Conservation (phyloP, 129 eudicot species). For the Rutidosis leptorrhynchoides region DNA sequence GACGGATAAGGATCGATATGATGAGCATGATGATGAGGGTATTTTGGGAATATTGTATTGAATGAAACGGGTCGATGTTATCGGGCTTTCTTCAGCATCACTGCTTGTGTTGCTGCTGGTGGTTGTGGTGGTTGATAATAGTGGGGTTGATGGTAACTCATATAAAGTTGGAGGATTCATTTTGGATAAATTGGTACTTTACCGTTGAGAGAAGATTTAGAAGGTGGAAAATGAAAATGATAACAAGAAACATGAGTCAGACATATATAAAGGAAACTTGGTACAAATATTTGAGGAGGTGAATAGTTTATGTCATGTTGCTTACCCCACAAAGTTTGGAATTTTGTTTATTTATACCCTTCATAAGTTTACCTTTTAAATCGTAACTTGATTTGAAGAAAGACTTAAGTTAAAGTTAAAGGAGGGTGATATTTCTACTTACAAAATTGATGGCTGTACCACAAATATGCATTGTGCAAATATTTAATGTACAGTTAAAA, state of each 20-base stretch:
- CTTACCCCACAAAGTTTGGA: constrained; percentile 15
- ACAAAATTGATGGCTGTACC: too few species aligned
- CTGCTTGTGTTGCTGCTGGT: constrained; percentile 26
- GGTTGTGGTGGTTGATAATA: constrained; percentile 33
- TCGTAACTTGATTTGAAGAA: background rate
- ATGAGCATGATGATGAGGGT: constrained; percentile 35
- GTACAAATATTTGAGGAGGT: constrained; percentile 7
- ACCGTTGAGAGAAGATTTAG: constrained; percentile 18
- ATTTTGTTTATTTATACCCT: background rate
- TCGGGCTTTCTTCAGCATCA: constrained; percentile 53
- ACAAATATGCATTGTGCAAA: too few species aligned
- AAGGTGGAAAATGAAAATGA: constrained; percentile 22
- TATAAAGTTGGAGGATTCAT: constrained; percentile 22
- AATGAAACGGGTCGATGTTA: constrained; percentile 31
- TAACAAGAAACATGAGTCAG: constrained; percentile 4
- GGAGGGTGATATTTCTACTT: too few species aligned
- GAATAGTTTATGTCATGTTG: background rate
- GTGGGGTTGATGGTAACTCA: constrained; percentile 37
- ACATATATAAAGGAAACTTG: constrained; percentile 18
- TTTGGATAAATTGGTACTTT: constrained; percentile 9
- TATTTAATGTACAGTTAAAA: too few species aligned
- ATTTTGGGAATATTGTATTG: constrained; percentile 29
- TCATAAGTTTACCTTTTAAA: background rate
- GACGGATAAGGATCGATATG: constrained; percentile 59
- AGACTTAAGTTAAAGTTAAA: too few species aligned